Base-by-base conservation (phyloP, 2,329 filamentous ascomycete genomes). In the Diaporthe longicolla region DNA sequence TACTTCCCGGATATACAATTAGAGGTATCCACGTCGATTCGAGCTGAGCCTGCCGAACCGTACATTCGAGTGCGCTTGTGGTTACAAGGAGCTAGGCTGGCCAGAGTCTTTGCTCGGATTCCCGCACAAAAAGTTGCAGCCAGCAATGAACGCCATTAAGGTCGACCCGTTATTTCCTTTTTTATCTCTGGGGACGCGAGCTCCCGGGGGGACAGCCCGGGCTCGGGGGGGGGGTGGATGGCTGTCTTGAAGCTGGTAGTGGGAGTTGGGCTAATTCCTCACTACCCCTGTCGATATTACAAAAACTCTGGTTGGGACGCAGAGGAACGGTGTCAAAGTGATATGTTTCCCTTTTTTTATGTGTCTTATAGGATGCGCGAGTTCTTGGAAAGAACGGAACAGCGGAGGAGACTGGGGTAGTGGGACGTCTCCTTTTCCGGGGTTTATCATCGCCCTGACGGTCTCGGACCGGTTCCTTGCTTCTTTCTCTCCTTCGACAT, bases 391-490 rank as follows among this genome's bases (percentile, higher is more conserved):
- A 73, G 72, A 74, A 75, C 69, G 61, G 54, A 75, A 68, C 69
- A 61, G 61, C 52, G 74, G 63, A 74, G 73, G 76, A 72, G 75
- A 74, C 71, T 74, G 77, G 76, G 77, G 76, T 76, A n/a, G 75
- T 69, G 74, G 76, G 80, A 80, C 82, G 81, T 79, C 80, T 79
- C 76, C 73, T 77, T 71, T 74, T 76, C 77, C 78, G 35, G 63
- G 63, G 76, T 78, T 77, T 79, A 79, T 78, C 77, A 72, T 77
- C 72, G 13, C 50, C 66, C 66, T 70, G 61, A 72, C 63, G 70
- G 74, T 73, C 72, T 74, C 58, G 61, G 72, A 70, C 68, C 71
- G 69, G 74, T 74, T 58, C 63, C 74, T 73, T 76, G 68, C 70
- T 76, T 76, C 76, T 68, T 70, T 75, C 63, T 77, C 68, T 76